Conservation (phyloP, 2,329 filamentous ascomycete species). For the Aspergillus texensis region DNA sequence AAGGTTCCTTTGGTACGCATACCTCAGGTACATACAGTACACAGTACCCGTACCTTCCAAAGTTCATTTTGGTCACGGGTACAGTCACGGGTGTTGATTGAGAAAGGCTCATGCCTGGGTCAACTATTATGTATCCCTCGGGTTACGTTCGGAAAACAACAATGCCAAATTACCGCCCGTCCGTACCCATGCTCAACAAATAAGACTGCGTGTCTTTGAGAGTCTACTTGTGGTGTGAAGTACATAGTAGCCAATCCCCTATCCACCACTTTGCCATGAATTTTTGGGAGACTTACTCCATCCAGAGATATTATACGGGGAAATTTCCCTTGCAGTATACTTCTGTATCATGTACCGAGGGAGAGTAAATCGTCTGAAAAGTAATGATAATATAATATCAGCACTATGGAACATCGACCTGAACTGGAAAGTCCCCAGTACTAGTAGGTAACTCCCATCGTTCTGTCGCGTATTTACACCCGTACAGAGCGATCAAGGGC, state of each 20-base stretch:
- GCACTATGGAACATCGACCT: background rate
- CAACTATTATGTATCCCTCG: background rate
- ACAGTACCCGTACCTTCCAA: background rate
- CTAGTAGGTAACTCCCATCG: background rate
- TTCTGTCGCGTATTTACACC: background rate
- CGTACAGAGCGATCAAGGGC: background rate
- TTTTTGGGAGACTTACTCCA: background rate
- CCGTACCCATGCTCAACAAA: background rate
- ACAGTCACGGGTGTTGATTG: background rate
- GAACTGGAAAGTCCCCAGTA: background rate
- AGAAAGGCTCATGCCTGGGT: too few relatives aligned
- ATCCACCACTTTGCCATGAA: background rate
- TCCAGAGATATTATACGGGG: background rate
- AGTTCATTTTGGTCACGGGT: background rate
- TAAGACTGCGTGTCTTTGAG: background rate
- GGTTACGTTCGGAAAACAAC: conserved; percentile 17
- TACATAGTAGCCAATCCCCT: background rate
- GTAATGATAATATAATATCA: background rate
- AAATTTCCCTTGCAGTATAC: background rate
- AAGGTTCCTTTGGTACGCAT: background rate
- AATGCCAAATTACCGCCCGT: background rate
- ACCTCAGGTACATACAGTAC: background rate
- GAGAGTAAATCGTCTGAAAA: background rate
- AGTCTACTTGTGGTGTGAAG: background rate
- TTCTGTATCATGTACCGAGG: background rate